Evolutionary conservation across 1,139 yeast species (phyloP), one percentile per base, ranked within the genome.

Genomic region (Pichia sp.): DNA sequence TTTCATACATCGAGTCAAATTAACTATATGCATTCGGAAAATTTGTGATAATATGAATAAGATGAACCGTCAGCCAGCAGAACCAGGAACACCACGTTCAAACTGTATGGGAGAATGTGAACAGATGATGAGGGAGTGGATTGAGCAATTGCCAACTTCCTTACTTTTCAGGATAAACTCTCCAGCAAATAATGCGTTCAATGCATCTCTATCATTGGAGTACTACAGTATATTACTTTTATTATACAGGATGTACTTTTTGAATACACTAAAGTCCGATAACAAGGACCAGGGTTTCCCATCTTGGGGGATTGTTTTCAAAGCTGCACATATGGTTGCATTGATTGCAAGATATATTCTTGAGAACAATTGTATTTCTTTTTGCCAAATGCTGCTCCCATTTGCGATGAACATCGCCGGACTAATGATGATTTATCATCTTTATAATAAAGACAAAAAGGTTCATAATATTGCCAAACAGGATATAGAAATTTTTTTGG

Each of bases 221-320:
- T 88, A 88, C 69, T 87, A 87, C 70, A 83, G 89, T 48, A 75
- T 87, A 40, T 75, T 88, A 50, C 83, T 87, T 62, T 73, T 87
- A 62, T 81, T 87, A 46, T 95, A 88, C 67, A 74, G 92, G 54
- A 81, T 88, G 17, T 85, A 85, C 64, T 80, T 87, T 56, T 69
- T 83, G 41, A 74, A 78, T 90, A 85, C 67, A 78, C 83, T 77
- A 84, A 54, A 78, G 83, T 83, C 87, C 85, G 46, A 77, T 81
- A 53, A 85, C 24, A 54, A 77, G 24, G 76, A 75, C 64, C 79
- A 76, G 64, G 79, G 77, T 54, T 84, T 83, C 66, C 89, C 92
- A 1, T 82, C 89, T 12, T 84, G 93, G 87, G 89, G 92, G 24
- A 85, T 87, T 60, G 87, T 91, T 4, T 87, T 87, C 73, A 91